phyloP scores from a whole-genome alignment of 352 stramenopile genomes.

The Phytophthora boehmeriae region DNA sequence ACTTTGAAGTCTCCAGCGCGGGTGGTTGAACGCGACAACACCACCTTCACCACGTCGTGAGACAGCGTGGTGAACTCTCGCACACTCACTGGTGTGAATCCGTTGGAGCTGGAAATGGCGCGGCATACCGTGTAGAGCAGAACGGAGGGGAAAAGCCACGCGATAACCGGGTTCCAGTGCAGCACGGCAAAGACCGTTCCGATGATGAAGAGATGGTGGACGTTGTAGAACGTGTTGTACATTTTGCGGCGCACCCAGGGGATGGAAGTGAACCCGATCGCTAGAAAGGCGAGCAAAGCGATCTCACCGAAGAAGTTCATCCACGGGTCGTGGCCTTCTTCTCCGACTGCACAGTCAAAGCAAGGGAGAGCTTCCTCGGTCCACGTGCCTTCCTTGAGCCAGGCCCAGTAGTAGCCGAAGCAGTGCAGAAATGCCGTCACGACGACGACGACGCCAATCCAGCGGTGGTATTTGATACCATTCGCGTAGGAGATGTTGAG shows the following conservation, averaged over 20 bases:
- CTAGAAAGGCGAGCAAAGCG: conserved; percentile 42
- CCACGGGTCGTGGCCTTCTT: conserved; percentile 40
- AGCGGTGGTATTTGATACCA: conserved; percentile 59
- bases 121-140: conserved; percentile 37
- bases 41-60: conserved; percentile 29
- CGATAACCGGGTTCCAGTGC: conserved; percentile 30
- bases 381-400: conserved; percentile 30
- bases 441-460: conserved; percentile 45
- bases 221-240: conserved; percentile 52
- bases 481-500: conserved; percentile 64
- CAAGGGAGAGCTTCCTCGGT: conserved; percentile 39
- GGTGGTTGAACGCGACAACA: conserved; percentile 11
- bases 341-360: conserved; percentile 42
- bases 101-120: conserved; percentile 27
- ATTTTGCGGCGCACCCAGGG: conserved; percentile 43
- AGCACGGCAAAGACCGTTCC: conserved; percentile 38
- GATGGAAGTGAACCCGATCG: conserved; percentile 48
- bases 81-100: conserved; percentile 20
- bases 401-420: conserved; percentile 37
- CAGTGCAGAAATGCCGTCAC: conserved; percentile 41
- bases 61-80: conserved; percentile 16
- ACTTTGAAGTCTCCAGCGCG: conserved; percentile 19
- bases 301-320: conserved; percentile 58
- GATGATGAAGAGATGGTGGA: conserved; percentile 48
- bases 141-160: conserved; percentile 30